These are phyloP conservation scores for Hygrophorus russula DNA, from an alignment of 768 basidiomycete genomes.

Conservation along the genomic window DNA sequence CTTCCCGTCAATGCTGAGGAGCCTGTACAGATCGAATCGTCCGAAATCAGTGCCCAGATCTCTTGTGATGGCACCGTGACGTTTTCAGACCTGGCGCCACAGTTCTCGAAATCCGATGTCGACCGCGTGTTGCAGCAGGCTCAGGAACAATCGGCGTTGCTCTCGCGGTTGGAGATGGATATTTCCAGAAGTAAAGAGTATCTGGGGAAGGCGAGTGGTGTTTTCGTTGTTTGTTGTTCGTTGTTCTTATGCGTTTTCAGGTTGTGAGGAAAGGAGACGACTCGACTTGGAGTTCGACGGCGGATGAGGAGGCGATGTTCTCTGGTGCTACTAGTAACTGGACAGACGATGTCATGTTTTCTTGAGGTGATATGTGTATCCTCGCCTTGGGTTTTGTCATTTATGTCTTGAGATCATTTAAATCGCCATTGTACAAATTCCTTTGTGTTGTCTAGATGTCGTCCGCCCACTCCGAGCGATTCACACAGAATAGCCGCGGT, in stretches of 20 bases:
- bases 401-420: too few species aligned
- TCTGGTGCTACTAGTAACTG: background rate
- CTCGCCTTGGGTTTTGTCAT: too few species aligned
- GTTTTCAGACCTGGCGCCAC: slow-evolving; percentile 54
- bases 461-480: too few species aligned
- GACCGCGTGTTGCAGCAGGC: slow-evolving; percentile 42
- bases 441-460: too few species aligned
- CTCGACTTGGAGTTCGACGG: slow-evolving; percentile 1
- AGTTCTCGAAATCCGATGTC: slow-evolving; percentile 48
- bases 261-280: slow-evolving; percentile 5
- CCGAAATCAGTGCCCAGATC: slow-evolving; percentile 60
- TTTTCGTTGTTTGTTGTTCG: background rate
- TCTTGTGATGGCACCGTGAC: slow-evolving; percentile 62
- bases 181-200: slow-evolving; percentile 62
- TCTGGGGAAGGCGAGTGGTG: slow-evolving; percentile 46
- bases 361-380: background rate
- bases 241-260: background rate
- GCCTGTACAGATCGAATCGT: slow-evolving; percentile 47
- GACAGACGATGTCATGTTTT: slow-evolving; percentile 5
- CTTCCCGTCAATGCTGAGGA: background rate
- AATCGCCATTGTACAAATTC: too few species aligned
- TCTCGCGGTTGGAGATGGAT: slow-evolving; percentile 41
- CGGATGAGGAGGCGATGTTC: slow-evolving; percentile 3
- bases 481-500: too few species aligned
- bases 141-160: slow-evolving; percentile 41